Percentiles rank a stretch among this genome's conserved stretches.
phyloP scores from a whole-genome alignment of 2,329 filamentous ascomycete species.

The Colletotrichum sp. region DNA sequence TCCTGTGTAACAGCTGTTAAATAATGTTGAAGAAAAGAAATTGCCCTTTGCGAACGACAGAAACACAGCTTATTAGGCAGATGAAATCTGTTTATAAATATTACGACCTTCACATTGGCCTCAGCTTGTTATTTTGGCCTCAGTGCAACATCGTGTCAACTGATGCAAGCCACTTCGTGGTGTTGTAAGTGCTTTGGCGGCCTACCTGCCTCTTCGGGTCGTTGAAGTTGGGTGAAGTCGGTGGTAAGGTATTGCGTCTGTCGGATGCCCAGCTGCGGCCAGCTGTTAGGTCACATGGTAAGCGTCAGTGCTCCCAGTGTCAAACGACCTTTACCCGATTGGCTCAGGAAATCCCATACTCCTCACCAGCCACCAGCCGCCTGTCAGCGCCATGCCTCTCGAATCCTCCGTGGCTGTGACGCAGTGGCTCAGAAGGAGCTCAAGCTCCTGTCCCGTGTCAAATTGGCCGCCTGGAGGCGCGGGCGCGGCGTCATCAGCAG shows the following conservation, averaged over 20 bases:
- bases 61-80: background rate
- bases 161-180: background rate
- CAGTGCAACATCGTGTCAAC: background rate
- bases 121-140: background rate
- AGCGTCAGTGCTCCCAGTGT: background rate
- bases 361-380: background rate
- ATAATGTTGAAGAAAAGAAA: background rate
- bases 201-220: background rate
- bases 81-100: background rate
- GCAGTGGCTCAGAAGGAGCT: conserved; percentile 17
- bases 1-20: background rate
- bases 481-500: conserved; percentile 24
- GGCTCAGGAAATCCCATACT: background rate
- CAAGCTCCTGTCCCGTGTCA: background rate
- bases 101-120: background rate
- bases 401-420: background rate
- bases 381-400: background rate
- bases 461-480: conserved; percentile 4
- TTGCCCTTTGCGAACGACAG: background rate
- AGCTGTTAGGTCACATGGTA: background rate
- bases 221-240: background rate
- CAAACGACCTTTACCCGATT: background rate
- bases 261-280: background rate
- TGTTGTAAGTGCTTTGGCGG: background rate
- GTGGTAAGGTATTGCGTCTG: background rate